Evolutionary conservation across 768 basidiomycete species (phyloP).

Genomic region (Psilocybe sp.): DNA sequence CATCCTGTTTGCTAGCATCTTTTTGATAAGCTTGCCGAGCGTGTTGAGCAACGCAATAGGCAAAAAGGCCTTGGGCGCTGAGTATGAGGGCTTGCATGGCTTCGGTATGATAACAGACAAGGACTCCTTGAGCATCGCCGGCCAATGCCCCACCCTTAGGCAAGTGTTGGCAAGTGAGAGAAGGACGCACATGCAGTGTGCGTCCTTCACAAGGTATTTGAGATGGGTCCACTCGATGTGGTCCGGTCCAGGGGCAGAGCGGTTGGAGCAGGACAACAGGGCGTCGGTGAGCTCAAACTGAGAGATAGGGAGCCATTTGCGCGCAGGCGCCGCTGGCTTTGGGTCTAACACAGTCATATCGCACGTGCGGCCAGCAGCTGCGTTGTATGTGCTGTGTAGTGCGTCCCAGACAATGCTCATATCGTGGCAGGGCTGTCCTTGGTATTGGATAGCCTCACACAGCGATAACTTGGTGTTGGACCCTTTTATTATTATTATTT

Average conservation of each 20-base stretch:
- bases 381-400: constrained; percentile 2
- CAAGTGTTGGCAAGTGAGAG: too few species aligned
- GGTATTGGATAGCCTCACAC: constrained; percentile 8
- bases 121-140: constrained; percentile 9
- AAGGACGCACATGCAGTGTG: too few species aligned
- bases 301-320: background rate
- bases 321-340: background rate
- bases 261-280: background rate
- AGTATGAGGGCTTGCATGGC: constrained; percentile 8
- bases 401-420: constrained; percentile 5
- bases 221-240: background rate
- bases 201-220: too few species aligned
- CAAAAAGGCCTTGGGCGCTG: constrained; percentile 7
- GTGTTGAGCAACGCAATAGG: constrained; percentile 13
- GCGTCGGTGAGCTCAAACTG: background rate
- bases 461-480: constrained; percentile 8
- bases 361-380: background rate
- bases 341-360: background rate
- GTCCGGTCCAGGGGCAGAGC: background rate
- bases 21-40: constrained; percentile 9
- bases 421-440: constrained; percentile 3
- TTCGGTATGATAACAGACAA: constrained; percentile 13
- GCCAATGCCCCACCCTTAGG: background rate
- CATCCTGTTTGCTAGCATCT: constrained; percentile 10
- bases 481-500: too few species aligned